phyloP scores from a whole-genome alignment of 805 yeast genomes.

The Candida palmyrensis region DNA sequence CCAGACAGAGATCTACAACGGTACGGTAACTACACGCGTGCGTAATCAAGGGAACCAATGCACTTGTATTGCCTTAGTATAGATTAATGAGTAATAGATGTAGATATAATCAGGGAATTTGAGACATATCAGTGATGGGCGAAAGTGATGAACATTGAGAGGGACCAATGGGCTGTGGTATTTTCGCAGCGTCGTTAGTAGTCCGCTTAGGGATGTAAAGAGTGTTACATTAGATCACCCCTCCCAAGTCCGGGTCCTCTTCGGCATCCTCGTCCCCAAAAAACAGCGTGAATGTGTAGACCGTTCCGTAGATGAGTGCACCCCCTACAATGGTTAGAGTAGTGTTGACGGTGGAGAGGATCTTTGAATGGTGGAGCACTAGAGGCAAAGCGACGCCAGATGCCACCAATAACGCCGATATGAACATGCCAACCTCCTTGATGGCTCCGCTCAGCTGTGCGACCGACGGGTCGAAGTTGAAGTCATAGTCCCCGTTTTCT shows the following conservation, averaged over 20 bases:
- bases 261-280: slow-evolving; percentile 46
- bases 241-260: slow-evolving; percentile 18
- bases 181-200: too few relatives aligned
- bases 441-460: slow-evolving; percentile 30
- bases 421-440: slow-evolving; percentile 75
- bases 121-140: too few relatives aligned
- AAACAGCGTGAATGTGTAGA: slow-evolving; percentile 74
- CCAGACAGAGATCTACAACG: too few relatives aligned
- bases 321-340: slow-evolving; percentile 82
- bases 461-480: slow-evolving; percentile 34
- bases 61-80: too few relatives aligned
- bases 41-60: too few relatives aligned
- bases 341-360: slow-evolving; percentile 67
- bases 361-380: slow-evolving; percentile 67
- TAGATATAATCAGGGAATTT: too few relatives aligned
- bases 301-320: slow-evolving; percentile 73
- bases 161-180: too few relatives aligned
- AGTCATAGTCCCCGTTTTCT: slow-evolving; percentile 35
- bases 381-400: slow-evolving; percentile 73
- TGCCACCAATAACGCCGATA: slow-evolving; percentile 70
- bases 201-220: too few relatives aligned
- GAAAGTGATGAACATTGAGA: too few relatives aligned
- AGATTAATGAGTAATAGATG: too few relatives aligned
- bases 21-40: too few relatives aligned
- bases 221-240: too few relatives aligned